Evolutionary conservation across 768 basidiomycete species (phyloP).

Genomic region (Botryobasidium botryosum): DNA sequence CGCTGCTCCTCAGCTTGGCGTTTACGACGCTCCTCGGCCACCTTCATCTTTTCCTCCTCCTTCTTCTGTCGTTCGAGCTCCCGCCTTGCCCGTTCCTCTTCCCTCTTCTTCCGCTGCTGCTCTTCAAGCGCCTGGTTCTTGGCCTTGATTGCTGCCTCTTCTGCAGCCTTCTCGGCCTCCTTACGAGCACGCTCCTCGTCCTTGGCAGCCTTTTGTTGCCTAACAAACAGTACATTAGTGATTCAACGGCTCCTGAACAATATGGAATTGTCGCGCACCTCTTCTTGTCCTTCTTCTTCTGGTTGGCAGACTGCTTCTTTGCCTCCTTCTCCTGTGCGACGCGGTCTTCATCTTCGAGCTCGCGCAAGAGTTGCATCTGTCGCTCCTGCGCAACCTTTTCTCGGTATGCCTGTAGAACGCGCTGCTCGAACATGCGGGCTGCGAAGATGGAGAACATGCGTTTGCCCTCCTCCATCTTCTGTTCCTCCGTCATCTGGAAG

Average conservation of each 20-base stretch:
- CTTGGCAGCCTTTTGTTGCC: slow-evolving; percentile 81
- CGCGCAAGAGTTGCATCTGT: slow-evolving; percentile 80
- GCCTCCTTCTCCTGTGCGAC: slow-evolving; percentile 70
- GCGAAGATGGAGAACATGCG: slow-evolving; percentile 99
- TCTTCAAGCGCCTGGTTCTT: slow-evolving; percentile 66
- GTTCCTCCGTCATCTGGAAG: slow-evolving; percentile 78
- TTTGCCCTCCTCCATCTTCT: slow-evolving; percentile 98
- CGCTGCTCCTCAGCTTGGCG: slow-evolving; percentile 32
- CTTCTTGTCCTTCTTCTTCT: slow-evolving; percentile 99
- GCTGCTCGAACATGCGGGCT: slow-evolving; percentile 98
- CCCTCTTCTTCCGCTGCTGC: slow-evolving; percentile 60
- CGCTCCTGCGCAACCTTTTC: slow-evolving; percentile 95
- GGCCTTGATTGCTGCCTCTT: slow-evolving; percentile 62
- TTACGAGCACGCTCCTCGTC: slow-evolving; percentile 77
- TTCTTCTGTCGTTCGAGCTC: slow-evolving; percentile 59
- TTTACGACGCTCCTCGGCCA: slow-evolving; percentile 57
- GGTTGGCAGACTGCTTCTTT: slow-evolving; percentile 83
- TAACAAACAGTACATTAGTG: slow-evolving; percentile 26
- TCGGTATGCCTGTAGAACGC: slow-evolving; percentile 89
- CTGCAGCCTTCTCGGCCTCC: slow-evolving; percentile 74
- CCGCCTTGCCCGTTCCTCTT: slow-evolving; percentile 70
- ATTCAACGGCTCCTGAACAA: slow-evolving; percentile 57
- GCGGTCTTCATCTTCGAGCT: slow-evolving; percentile 92
- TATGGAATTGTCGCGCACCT: slow-evolving; percentile 30
- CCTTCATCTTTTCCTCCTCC: slow-evolving; percentile 69